Evolutionary conservation across 768 basidiomycete species (phyloP).

Genomic region (Leccinum subgranulosum): DNA sequence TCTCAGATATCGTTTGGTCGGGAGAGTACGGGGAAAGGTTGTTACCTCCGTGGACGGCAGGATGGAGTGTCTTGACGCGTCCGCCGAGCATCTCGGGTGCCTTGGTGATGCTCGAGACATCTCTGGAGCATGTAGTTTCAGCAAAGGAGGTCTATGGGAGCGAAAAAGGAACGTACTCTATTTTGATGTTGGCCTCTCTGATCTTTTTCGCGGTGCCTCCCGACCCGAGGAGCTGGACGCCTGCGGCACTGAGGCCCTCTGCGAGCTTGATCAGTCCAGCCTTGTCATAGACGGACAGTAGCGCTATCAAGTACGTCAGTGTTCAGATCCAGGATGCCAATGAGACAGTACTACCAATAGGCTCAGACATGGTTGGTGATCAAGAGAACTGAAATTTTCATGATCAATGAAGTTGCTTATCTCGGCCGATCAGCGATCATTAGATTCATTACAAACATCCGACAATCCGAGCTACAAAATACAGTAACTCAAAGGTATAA

Average conservation of each 20-base stretch:
- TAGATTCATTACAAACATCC: constrained; percentile 6
- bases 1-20: constrained; percentile 4
- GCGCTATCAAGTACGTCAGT: constrained; percentile 45
- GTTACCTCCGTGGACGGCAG: constrained; percentile 93
- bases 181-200: constrained; percentile 85
- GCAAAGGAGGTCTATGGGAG: neutral
- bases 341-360: constrained; percentile 24
- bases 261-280: constrained; percentile 86
- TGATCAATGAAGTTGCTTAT: constrained; percentile 12
- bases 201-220: constrained; percentile 99
- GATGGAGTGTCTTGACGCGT: constrained; percentile 96
- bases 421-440: constrained; percentile 12
- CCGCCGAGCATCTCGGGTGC: constrained; percentile 99
- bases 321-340: neutral
- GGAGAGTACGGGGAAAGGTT: constrained; percentile 2
- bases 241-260: constrained; percentile 72
- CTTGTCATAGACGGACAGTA: constrained; percentile 97
- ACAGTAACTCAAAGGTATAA: constrained; percentile 14
- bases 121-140: constrained; percentile 46
- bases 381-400: constrained; percentile 2
- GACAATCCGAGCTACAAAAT: neutral
- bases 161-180: constrained; percentile 67
- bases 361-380: constrained; percentile 22
- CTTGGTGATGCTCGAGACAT: constrained; percentile 96
- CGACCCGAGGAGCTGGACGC: constrained; percentile 87